These are phyloP conservation scores for Claviceps arundinis DNA, from an alignment of 2,329 filamentous ascomycete genomes.

Conservation along the genomic window DNA sequence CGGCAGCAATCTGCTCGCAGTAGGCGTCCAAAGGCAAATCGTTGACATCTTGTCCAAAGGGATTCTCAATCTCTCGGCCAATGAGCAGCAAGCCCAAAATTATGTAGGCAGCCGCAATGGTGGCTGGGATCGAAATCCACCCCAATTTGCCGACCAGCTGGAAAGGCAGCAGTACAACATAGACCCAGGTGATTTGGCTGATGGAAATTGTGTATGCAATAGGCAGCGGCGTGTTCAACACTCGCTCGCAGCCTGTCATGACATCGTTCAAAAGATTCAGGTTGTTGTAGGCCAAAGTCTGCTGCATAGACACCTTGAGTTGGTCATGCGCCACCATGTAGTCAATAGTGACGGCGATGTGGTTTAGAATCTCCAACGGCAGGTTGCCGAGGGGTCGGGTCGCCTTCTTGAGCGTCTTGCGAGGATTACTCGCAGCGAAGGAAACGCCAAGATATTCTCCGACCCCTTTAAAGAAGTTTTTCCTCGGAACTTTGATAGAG, in stretches of 20 bases:
- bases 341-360: slow-evolving; percentile 55
- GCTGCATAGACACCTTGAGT: slow-evolving; percentile 42
- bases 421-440: slow-evolving; percentile 65
- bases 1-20: slow-evolving; percentile 60
- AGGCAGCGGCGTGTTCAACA: slow-evolving; percentile 70
- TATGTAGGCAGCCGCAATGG: slow-evolving; percentile 62
- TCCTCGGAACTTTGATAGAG: slow-evolving; percentile 21
- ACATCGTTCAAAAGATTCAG: slow-evolving; percentile 57
- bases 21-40: slow-evolving; percentile 65
- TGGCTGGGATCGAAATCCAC: slow-evolving; percentile 70
- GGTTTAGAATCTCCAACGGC: slow-evolving; percentile 68
- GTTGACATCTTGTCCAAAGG: slow-evolving; percentile 74
- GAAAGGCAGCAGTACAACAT: slow-evolving; percentile 69
- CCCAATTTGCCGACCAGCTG: slow-evolving; percentile 52
- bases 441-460: slow-evolving; percentile 66
- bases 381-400: slow-evolving; percentile 65
- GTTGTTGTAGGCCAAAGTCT: slow-evolving; percentile 46
- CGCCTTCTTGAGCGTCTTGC: slow-evolving; percentile 62
- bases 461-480: slow-evolving; percentile 45
- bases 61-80: slow-evolving; percentile 73
- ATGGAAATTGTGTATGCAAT: slow-evolving; percentile 76
- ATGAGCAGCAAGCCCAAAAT: slow-evolving; percentile 65
- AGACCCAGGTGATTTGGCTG: slow-evolving; percentile 76
- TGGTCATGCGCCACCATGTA: slow-evolving; percentile 42
- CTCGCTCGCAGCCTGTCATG: slow-evolving; percentile 59